Evolutionary conservation across 75 land plant species (phyloP).

Genomic region (Cunninghamia lanceolata): DNA sequence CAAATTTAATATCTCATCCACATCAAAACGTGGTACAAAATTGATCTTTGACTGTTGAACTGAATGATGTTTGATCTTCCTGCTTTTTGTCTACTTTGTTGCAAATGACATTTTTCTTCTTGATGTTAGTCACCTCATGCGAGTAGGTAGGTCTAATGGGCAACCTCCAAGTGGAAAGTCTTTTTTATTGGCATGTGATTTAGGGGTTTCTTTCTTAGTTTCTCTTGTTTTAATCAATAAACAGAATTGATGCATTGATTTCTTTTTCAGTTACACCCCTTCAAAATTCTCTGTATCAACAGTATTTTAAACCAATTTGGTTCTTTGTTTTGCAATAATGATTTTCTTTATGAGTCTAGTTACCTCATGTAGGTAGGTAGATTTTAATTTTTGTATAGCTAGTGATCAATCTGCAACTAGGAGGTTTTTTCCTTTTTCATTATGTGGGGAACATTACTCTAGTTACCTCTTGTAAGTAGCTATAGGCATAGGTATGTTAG

Average conservation of each 20-base stretch:
- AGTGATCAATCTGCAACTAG: neutral
- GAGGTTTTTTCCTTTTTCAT: neutral
- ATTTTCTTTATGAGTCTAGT: neutral
- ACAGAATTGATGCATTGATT: neutral
- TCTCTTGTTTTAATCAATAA: neutral
- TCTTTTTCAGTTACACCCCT: neutral
- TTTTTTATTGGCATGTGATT: neutral
- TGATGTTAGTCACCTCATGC: neutral
- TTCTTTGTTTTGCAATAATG: neutral
- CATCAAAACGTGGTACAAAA: no score
- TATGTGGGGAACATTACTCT: neutral
- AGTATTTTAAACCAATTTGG: neutral
- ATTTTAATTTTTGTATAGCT: neutral
- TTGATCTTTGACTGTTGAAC: neutral
- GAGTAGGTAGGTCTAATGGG: neutral
- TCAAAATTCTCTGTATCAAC: neutral
- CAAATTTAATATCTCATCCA: no score
- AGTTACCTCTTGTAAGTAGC: neutral
- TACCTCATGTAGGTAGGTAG: neutral
- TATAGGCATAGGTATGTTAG: no score
- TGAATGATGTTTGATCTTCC: no score
- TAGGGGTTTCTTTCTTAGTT: neutral
- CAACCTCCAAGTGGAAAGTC: neutral
- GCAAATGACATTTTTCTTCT: neutral
- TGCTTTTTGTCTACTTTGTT: neutral